These are phyloP conservation scores for Geranomyces variabilis DNA, from an alignment of 192 early-diverging fungal genomes.

Conservation along the genomic window DNA sequence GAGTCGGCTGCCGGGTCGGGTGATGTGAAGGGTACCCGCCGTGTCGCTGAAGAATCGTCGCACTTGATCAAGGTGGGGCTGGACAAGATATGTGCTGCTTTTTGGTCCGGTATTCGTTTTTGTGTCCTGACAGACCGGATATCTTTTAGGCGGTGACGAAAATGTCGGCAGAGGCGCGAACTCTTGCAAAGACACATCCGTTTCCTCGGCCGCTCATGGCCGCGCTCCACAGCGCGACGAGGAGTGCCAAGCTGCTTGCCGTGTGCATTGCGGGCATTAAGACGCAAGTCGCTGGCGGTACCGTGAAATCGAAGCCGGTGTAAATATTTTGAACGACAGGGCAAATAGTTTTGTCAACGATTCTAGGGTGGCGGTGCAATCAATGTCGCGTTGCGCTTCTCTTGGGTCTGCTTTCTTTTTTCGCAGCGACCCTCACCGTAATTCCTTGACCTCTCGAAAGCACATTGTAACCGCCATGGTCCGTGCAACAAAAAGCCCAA, in stretches of 20 bases:
- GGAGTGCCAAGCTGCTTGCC: slow-evolving; percentile 22
- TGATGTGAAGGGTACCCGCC: background rate
- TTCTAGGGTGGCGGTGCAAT: too few relatives aligned
- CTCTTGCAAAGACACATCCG: slow-evolving; percentile 17
- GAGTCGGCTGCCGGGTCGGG: background rate
- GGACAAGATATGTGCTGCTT: background rate
- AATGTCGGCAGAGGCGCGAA: slow-evolving; percentile 18
- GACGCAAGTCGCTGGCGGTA: background rate
- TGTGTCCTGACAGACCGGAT: background rate
- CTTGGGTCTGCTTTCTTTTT: too few relatives aligned
- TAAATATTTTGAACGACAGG: too few relatives aligned
- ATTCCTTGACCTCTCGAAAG: too few relatives aligned
- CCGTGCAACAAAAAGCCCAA: too few relatives aligned
- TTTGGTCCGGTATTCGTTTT: background rate
- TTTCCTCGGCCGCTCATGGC: slow-evolving; percentile 15
- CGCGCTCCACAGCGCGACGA: slow-evolving; percentile 17
- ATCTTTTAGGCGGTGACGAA: slow-evolving; percentile 14
- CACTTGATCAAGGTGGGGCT: slow-evolving; percentile 11
- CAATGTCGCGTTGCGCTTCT: too few relatives aligned
- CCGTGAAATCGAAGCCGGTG: too few relatives aligned
- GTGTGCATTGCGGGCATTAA: slow-evolving; percentile 14
- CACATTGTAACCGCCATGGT: too few relatives aligned
- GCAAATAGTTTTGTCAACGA: too few relatives aligned
- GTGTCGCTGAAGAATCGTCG: background rate
- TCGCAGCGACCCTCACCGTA: too few relatives aligned